Conservation (phyloP, 495 filamentous ascomycete genomes). For the Trichoderma parareesei region DNA sequence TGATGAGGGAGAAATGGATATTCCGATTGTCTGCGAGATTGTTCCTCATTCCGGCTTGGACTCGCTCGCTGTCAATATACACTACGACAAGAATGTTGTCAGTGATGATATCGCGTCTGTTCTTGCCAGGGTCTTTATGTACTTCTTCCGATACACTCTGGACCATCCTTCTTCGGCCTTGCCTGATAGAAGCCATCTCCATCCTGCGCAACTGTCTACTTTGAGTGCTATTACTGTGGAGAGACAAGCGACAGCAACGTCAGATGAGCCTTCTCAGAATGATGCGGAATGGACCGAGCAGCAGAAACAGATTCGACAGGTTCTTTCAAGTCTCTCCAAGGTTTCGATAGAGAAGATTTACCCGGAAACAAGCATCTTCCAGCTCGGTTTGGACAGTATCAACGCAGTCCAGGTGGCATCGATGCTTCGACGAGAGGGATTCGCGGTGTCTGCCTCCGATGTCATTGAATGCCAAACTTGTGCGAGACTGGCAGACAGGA, state of each 20-base stretch:
- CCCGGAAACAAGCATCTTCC: slow-evolving; percentile 61
- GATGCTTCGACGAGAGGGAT: slow-evolving; percentile 47
- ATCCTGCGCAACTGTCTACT: background rate
- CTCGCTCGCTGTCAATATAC: slow-evolving; percentile 19
- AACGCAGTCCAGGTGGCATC: slow-evolving; percentile 70
- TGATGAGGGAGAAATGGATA: slow-evolving; percentile 70
- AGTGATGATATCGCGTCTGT: background rate
- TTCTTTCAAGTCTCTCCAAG: slow-evolving; percentile 49
- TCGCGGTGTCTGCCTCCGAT: slow-evolving; percentile 54
- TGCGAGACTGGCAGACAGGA: slow-evolving; percentile 28
- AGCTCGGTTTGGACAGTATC: slow-evolving; percentile 82
- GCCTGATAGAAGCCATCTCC: background rate
- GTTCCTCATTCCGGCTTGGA: slow-evolving; percentile 33
- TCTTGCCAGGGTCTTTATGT: background rate
- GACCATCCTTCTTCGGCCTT: background rate
- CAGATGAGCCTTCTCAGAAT: background rate
- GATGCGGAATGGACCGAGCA: slow-evolving; percentile 39
- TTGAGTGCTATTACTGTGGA: background rate
- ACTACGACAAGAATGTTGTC: slow-evolving; percentile 18
- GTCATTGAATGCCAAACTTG: slow-evolving; percentile 57
- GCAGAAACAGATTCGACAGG: slow-evolving; percentile 43
- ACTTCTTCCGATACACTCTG: slow-evolving; percentile 13
- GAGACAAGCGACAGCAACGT: background rate
- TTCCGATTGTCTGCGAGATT: slow-evolving; percentile 63
- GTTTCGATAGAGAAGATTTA: slow-evolving; percentile 45